These are phyloP conservation scores for Conringia planisiliqua DNA, from an alignment of 345 rosid species.

Conservation along the genomic window DNA sequence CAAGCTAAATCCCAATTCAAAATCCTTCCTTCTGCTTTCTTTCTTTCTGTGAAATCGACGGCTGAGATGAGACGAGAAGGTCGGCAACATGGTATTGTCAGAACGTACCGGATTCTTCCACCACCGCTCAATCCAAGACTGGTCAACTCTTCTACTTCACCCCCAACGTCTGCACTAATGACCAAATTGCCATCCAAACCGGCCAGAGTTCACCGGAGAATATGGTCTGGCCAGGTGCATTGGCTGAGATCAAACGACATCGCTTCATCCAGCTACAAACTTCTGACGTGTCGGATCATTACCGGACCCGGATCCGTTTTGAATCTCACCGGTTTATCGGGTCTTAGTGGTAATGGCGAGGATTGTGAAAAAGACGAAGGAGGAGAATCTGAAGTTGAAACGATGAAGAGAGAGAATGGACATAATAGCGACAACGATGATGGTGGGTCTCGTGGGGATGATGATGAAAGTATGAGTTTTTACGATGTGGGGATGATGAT, in stretches of 20 bases:
- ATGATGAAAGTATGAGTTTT: slow-evolving; percentile 26
- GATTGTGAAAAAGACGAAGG: slow-evolving; percentile 17
- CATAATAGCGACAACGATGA: background rate
- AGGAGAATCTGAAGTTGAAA: background rate
- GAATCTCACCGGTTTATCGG: slow-evolving; percentile 40
- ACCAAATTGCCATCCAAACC: slow-evolving; percentile 39
- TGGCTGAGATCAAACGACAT: slow-evolving; percentile 44
- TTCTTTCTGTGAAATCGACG: background rate
- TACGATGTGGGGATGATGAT: slow-evolving; percentile 39
- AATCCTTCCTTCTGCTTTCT: background rate
- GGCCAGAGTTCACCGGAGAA: slow-evolving; percentile 61
- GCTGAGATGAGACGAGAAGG: slow-evolving; percentile 63
- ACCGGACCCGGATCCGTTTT: slow-evolving; percentile 27
- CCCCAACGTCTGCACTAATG: slow-evolving; percentile 42
- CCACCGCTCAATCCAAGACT: slow-evolving; percentile 41
- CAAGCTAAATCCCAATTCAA: slow-evolving; percentile 10
- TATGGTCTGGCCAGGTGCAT: slow-evolving; percentile 44
- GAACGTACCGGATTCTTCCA: slow-evolving; percentile 48
- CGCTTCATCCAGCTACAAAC: slow-evolving; percentile 29
- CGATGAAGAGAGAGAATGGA: background rate
- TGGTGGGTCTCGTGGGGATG: slow-evolving; percentile 15
- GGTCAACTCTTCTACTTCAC: slow-evolving; percentile 40
- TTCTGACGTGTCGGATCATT: slow-evolving; percentile 44
- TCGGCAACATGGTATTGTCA: slow-evolving; percentile 65
- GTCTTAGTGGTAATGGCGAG: slow-evolving; percentile 23